Evolutionary conservation across 768 basidiomycete genomes (phyloP), one percentile per base, ranked within the genome.

Genomic region (Leccinellum luteum): DNA sequence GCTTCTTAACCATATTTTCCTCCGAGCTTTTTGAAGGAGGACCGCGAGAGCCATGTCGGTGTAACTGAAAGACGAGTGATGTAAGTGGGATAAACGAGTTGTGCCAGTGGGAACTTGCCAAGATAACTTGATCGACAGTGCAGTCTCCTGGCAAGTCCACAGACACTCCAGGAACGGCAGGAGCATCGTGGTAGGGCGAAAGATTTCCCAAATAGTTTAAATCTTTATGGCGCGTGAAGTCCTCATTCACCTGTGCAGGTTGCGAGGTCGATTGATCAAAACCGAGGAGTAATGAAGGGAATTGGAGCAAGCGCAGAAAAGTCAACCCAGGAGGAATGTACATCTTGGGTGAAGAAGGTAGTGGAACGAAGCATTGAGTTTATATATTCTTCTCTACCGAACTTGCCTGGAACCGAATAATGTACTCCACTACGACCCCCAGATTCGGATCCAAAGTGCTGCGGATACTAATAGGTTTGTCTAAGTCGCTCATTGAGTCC

Each of bases 11-110:
- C 69, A 6, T 34, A 52, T 14, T 58, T 59, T n/a, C n/a, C n/a
- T n/a, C n/a, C n/a, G n/a, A n/a, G n/a, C n/a, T n/a, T n/a, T n/a
- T n/a, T n/a, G n/a, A n/a, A n/a, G n/a, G n/a, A 14, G 75, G 77
- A 59, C 68, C 73, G 41, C 77, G 76, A 53, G 72, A 73, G 23
- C 78, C 78, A 56, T 79, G 78, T 17, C 77, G 64, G 57, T 74
- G 74, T 61, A 79, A 68, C 78, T 79, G 45, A 12, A 23, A 41
- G 14, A 19, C 30, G 27, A 19, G 12, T 15, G 17, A 57, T 3
- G 43, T 27, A 30, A 41, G 38, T 38, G 43, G 17, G 25, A 1
- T 17, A 4, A 25, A 9, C 0, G 8, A 7, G 13, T 21, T 4
- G 13, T 43, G 4, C 3, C 6, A 25, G 19, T 21, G 4, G 6